These are phyloP conservation scores for Lathyrus aphaca DNA, from an alignment of 306 rosid species.

Conservation along the genomic window DNA sequence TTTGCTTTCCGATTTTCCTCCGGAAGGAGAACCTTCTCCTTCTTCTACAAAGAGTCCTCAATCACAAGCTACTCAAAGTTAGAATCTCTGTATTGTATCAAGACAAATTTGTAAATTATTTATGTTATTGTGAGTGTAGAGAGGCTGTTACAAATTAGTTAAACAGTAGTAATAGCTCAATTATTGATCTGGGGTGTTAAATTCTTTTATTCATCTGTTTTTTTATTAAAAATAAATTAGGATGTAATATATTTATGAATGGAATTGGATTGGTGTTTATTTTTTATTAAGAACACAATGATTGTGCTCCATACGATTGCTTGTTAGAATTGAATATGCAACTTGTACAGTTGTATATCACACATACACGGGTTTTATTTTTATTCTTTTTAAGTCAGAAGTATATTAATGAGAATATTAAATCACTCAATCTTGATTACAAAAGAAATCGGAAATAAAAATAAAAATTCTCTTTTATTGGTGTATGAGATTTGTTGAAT, in stretches of 20 bases:
- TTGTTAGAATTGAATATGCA: conserved; percentile 5
- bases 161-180: neutral
- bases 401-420: no score
- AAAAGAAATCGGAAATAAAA: no score
- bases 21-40: conserved; percentile 70
- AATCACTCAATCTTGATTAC: no score
- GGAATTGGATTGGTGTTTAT: conserved; percentile 9
- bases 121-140: conserved; percentile 8
- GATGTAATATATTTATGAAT: conserved; percentile 15
- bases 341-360: neutral
- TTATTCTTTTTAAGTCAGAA: no score
- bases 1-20: conserved; percentile 66
- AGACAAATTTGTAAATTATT: conserved; percentile 11
- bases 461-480: no score
- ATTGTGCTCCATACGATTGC: conserved; percentile 4
- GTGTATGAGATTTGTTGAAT: no score
- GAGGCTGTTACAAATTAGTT: conserved; percentile 22
- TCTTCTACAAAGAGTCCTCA: conserved; percentile 41
- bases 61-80: conserved; percentile 38
- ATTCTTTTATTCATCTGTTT: conserved; percentile 40
- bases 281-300: conserved; percentile 2
- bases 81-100: neutral
- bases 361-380: neutral
- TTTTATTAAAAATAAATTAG: neutral
- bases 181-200: conserved; percentile 15